These are phyloP conservation scores for Penicillium cataractarum DNA, from an alignment of 495 filamentous ascomycete species.

Conservation along the genomic window DNA sequence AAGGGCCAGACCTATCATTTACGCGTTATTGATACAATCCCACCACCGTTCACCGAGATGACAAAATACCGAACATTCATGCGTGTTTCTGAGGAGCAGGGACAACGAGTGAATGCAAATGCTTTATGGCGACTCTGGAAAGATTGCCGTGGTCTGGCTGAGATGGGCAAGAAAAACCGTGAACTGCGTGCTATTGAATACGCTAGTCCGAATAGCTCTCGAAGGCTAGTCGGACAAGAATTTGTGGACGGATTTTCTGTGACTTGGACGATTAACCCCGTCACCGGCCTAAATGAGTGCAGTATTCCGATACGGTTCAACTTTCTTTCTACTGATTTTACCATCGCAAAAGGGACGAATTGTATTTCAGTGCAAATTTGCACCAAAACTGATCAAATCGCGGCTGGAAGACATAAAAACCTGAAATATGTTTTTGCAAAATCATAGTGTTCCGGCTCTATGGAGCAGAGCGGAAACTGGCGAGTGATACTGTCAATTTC, in stretches of 20 bases:
- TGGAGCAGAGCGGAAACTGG: constrained; percentile 91
- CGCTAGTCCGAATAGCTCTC: constrained; percentile 40
- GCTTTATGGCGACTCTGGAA: constrained; percentile 97
- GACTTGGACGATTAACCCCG: constrained; percentile 74
- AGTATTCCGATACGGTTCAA: constrained; percentile 91
- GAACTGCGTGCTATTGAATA: too few species aligned
- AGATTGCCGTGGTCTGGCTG: constrained; percentile 78
- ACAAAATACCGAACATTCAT: constrained; percentile 81
- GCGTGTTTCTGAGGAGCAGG: constrained; percentile 89
- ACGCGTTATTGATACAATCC: constrained; percentile 67
- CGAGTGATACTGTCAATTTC: constrained; percentile 87
- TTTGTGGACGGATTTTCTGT: constrained; percentile 94
- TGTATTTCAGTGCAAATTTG: constrained; percentile 94
- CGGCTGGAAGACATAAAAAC: constrained; percentile 39
- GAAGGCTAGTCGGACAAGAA: constrained; percentile 75
- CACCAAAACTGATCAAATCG: constrained; percentile 75
- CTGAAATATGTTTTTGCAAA: constrained; percentile 90
- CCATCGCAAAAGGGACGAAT: constrained; percentile 96
- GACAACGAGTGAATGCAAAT: constrained; percentile 78
- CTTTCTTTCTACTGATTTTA: constrained; percentile 97
- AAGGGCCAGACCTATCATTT: constrained; percentile 92
- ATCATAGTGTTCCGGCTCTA: constrained; percentile 97
- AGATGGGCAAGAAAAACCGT: constrained; percentile 23
- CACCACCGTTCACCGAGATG: constrained; percentile 46
- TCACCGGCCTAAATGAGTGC: constrained; percentile 65